phyloP scores from a whole-genome alignment of 306 rosid species.

The Trifolium fragiferum region DNA sequence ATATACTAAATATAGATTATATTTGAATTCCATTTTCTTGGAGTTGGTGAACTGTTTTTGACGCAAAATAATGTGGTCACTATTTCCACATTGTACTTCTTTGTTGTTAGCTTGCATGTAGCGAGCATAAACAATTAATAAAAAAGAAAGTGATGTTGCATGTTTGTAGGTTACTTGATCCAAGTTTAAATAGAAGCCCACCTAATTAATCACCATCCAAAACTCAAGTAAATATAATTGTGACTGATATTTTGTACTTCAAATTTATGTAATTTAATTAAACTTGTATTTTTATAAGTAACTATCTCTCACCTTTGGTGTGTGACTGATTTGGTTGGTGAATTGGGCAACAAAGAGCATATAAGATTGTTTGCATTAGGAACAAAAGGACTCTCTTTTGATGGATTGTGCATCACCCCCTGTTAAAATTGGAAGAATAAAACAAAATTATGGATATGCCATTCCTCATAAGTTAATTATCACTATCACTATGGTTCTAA shows the following conservation, averaged over 20 bases:
- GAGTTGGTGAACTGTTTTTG: no score
- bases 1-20: no score
- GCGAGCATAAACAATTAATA: constrained; percentile 51
- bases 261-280: not conserved
- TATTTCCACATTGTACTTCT: constrained; percentile 33
- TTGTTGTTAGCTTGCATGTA: constrained; percentile 23
- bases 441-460: not conserved
- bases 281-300: not conserved
- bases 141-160: constrained; percentile 47
- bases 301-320: constrained; percentile 38
- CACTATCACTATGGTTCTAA: no score
- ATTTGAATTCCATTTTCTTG: no score
- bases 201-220: constrained; percentile 26
- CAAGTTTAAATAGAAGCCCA: constrained; percentile 54
- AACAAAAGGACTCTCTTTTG: constrained; percentile 32
- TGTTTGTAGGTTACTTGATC: constrained; percentile 53
- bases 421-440: constrained; percentile 13
- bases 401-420: constrained; percentile 48
- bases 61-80: no score
- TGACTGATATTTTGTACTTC: no score
- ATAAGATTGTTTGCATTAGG: constrained; percentile 47
- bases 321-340: constrained; percentile 42
- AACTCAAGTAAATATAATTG: not conserved
- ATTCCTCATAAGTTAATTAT: not conserved
- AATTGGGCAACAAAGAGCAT: constrained; percentile 54